phyloP scores from a whole-genome alignment of 192 early-diverging fungal genomes.

The Umbelopsis isabellina region DNA sequence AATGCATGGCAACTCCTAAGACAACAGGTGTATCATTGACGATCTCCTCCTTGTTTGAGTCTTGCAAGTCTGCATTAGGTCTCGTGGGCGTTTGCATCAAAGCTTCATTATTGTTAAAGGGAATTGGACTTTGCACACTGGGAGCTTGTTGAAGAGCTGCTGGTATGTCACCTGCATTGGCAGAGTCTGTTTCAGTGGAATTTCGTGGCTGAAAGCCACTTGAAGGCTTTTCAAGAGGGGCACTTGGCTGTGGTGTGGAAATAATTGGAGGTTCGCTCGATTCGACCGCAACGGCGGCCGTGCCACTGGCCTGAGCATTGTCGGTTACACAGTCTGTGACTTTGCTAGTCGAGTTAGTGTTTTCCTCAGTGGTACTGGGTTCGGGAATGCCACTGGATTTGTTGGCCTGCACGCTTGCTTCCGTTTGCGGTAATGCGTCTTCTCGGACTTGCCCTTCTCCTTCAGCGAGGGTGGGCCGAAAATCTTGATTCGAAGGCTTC shows the following conservation, averaged over 20 bases:
- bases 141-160: not conserved
- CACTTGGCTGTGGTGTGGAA: not conserved
- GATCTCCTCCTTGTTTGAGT: slow-evolving; percentile 23
- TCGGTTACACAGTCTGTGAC: too few species aligned
- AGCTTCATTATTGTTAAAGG: not conserved
- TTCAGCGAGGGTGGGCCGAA: slow-evolving; percentile 37
- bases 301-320: not conserved
- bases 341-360: not conserved
- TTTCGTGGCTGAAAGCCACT: not conserved
- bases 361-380: not conserved
- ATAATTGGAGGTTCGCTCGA: not conserved
- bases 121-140: not conserved
- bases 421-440: slow-evolving; percentile 6
- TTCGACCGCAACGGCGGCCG: not conserved
- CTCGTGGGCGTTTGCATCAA: not conserved
- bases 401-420: not conserved
- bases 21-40: not conserved
- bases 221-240: too few species aligned
- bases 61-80: not conserved
- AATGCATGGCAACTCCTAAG: not conserved
- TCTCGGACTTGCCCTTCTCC: slow-evolving; percentile 23
- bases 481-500: slow-evolving; percentile 34
- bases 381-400: slow-evolving; percentile 3
- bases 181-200: not conserved
- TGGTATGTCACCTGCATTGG: not conserved